Conservation (phyloP, 768 basidiomycete species). For the Calocybe indica region DNA sequence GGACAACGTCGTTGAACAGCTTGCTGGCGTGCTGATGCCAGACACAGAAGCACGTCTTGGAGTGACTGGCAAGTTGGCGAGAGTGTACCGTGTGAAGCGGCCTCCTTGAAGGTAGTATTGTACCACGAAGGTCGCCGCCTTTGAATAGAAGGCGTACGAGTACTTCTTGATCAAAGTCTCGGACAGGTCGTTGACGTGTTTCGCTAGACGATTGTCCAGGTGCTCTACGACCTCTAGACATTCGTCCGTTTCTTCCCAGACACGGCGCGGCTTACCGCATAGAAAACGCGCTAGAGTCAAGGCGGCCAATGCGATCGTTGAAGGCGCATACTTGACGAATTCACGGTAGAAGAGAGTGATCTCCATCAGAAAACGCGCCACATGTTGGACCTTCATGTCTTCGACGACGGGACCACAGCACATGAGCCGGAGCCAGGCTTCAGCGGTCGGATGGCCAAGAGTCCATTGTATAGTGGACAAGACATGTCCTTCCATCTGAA, state of each 20-base stretch:
- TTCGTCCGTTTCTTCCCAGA: conserved; percentile 82
- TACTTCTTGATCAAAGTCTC: conserved; percentile 98
- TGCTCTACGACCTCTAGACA: conserved; percentile 79
- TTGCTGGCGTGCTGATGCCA: conserved; percentile 66
- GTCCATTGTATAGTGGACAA: conserved; percentile 95
- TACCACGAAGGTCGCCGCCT: conserved; percentile 88
- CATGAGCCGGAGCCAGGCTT: conserved; percentile 90
- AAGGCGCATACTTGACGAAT: conserved; percentile 82
- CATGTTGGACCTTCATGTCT: conserved; percentile 87
- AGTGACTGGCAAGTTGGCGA: conserved; percentile 58
- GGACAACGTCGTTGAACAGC: conserved; percentile 65
- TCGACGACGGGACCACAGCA: conserved; percentile 73
- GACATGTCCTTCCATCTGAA: conserved; percentile 99
- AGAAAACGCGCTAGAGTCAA: conserved; percentile 86
- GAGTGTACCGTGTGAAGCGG: conserved; percentile 50
- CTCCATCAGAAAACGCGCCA: conserved; percentile 98
- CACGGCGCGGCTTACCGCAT: conserved; percentile 70
- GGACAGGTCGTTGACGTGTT: conserved; percentile 88
- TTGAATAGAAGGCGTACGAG: conserved; percentile 94
- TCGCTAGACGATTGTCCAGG: conserved; percentile 81
- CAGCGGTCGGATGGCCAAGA: conserved; percentile 95
- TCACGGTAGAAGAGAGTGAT: conserved; percentile 97
- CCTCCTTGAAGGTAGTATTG: conserved; percentile 92
- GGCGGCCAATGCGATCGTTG: conserved; percentile 84
- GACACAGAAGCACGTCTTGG: conserved; percentile 52